A percentile compares a stretch with the other conserved stretches of the same genome.
Conservation (phyloP, 306 rosid genomes). For the Cicer cuneatum region DNA sequence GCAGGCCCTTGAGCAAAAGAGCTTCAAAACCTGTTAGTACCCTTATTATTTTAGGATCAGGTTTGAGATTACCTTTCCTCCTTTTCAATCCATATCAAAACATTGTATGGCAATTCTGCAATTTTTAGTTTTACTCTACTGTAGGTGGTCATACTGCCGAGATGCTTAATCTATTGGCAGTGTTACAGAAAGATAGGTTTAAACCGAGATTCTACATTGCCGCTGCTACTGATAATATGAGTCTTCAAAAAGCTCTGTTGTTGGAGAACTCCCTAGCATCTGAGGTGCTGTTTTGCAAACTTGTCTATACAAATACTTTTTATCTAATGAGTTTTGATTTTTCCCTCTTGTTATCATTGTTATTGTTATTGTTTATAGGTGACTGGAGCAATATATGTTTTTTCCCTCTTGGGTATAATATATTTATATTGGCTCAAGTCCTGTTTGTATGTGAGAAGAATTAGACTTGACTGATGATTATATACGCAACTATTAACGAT, state of each 20-base stretch:
- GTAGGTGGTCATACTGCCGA: conserved; percentile 90
- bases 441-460: conserved; percentile 28
- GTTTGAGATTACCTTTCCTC: conserved; percentile 47
- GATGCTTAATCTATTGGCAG: conserved; percentile 88
- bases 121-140: conserved; percentile 18
- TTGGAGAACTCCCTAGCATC: conserved; percentile 55
- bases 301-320: conserved; percentile 33
- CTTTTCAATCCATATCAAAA: conserved; percentile 28
- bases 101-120: conserved; percentile 13
- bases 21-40: conserved; percentile 50
- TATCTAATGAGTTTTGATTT: conserved; percentile 4
- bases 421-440: conserved; percentile 25
- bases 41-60: conserved; percentile 64
- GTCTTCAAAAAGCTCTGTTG: conserved; percentile 80
- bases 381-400: background rate
- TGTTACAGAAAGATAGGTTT: conserved; percentile 68
- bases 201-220: conserved; percentile 78
- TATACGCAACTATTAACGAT: background rate
- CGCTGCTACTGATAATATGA: conserved; percentile 92
- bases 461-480: conserved; percentile 28
- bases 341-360: background rate
- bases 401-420: background rate
- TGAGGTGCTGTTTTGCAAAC: conserved; percentile 50
- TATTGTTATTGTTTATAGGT: background rate
- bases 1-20: conserved; percentile 44